A percentile compares a stretch with the other conserved stretches of the same genome.
Evolutionary conservation across 306 rosid genomes (phyloP).

Genomic region (Parietaria judaica): DNA sequence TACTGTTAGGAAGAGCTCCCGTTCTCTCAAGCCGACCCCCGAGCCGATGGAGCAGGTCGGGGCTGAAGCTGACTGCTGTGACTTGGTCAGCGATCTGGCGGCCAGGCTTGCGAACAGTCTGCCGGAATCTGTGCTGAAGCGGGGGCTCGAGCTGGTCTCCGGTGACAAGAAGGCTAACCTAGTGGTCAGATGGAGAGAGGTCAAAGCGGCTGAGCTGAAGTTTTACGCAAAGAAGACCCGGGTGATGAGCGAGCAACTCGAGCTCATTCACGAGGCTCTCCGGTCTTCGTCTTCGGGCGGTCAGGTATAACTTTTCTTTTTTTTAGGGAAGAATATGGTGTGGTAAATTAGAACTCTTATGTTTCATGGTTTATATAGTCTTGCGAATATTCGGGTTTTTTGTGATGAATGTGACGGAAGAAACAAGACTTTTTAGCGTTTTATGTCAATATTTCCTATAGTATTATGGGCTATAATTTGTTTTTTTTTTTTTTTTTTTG

Average conservation of each 20-base stretch:
- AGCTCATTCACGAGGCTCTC: slow-evolving; percentile 31
- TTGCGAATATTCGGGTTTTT: no score
- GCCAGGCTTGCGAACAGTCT: slow-evolving; percentile 11
- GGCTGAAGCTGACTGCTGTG: no score
- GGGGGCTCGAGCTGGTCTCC: slow-evolving; percentile 32
- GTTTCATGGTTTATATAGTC: no score
- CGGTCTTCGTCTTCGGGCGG: no score
- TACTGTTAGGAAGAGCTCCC: slow-evolving; percentile 9
- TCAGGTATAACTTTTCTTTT: no score
- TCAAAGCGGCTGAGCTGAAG: slow-evolving; percentile 44
- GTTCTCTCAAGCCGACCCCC: neutral
- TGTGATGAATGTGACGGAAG: no score
- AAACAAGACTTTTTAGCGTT: no score
- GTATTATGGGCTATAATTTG: no score
- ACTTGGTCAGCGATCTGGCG: neutral
- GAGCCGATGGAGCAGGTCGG: slow-evolving; percentile 5
- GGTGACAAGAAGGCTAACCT: slow-evolving; percentile 36
- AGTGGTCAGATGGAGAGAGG: slow-evolving; percentile 43
- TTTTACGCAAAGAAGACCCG: slow-evolving; percentile 22
- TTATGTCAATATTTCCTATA: no score
- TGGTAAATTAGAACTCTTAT: no score
- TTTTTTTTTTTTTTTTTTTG: no score
- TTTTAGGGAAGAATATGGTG: no score
- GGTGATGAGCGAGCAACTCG: slow-evolving; percentile 22
- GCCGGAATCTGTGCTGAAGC: slow-evolving; percentile 24